A percentile compares a stretch with the other conserved stretches of the same genome.
Evolutionary conservation across 2,329 filamentous ascomycete species (phyloP).

Genomic region (Colletotrichum tropicicola): DNA sequence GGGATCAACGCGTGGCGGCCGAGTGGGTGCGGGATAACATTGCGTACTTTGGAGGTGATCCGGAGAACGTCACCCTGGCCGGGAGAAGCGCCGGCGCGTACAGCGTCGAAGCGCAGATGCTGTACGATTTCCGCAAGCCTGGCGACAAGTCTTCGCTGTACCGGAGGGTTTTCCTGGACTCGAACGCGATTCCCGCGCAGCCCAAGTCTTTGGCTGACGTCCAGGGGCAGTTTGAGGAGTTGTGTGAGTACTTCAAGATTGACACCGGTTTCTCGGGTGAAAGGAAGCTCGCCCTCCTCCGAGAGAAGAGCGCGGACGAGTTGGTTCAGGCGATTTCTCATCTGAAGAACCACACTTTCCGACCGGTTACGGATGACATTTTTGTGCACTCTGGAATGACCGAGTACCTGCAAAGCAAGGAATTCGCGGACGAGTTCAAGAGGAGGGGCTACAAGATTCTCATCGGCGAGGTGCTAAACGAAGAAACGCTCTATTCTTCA

Average conservation of each 20-base stretch:
- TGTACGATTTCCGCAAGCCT: constrained; percentile 43
- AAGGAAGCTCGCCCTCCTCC: constrained; percentile 43
- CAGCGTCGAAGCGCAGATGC: constrained; percentile 49
- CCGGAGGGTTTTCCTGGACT: constrained; percentile 50
- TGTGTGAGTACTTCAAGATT: constrained; percentile 46
- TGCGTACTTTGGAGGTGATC: constrained; percentile 54
- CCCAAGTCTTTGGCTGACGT: constrained; percentile 47
- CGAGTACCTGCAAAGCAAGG: constrained; percentile 45
- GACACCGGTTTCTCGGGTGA: constrained; percentile 29
- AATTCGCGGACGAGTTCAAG: constrained; percentile 48
- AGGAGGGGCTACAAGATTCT: constrained; percentile 44
- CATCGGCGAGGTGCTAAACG: constrained; percentile 53
- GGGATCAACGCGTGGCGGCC: constrained; percentile 58
- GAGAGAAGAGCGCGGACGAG: constrained; percentile 40
- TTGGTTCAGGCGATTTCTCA: constrained; percentile 45
- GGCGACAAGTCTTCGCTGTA: constrained; percentile 35
- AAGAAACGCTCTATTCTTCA: constrained; percentile 52
- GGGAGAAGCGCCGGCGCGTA: constrained; percentile 56
- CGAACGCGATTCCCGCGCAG: constrained; percentile 55
- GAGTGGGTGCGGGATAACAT: constrained; percentile 60
- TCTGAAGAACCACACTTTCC: constrained; percentile 55
- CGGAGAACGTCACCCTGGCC: constrained; percentile 47
- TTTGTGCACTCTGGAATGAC: constrained; percentile 50
- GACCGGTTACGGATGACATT: constrained; percentile 50
- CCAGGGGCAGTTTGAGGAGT: constrained; percentile 52